Evolutionary conservation across 257 asterid genomes (phyloP).

Genomic region (Nicotiana tomentosiformis): DNA sequence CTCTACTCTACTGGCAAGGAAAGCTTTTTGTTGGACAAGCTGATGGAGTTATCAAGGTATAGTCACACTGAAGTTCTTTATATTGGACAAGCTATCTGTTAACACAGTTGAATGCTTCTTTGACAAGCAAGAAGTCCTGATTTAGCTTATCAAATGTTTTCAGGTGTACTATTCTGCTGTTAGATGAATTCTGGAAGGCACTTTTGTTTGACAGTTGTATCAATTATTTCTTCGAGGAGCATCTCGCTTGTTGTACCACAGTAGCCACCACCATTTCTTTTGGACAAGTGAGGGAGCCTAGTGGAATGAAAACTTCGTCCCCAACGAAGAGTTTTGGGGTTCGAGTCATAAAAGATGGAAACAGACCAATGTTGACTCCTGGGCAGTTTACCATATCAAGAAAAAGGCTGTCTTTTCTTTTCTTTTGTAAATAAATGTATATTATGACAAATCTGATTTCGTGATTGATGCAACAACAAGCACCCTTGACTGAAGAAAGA

Average conservation of each 20-base stretch:
- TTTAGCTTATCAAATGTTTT: neutral
- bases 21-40: conserved; percentile 75
- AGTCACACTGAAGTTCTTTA: neutral
- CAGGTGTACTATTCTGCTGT: conserved; percentile 26
- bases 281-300: neutral
- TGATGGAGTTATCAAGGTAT: conserved; percentile 57
- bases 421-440: neutral
- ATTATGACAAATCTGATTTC: neutral
- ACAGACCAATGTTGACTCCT: neutral
- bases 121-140: neutral
- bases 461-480: neutral
- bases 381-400: neutral
- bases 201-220: neutral
- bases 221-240: neutral
- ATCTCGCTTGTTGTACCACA: neutral
- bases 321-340: neutral
- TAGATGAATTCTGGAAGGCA: conserved; percentile 5
- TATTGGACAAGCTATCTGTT: neutral
- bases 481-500: neutral
- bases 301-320: neutral
- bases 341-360: neutral
- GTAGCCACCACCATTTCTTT: neutral
- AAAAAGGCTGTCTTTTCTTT: neutral
- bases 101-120: neutral
- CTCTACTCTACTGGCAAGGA: conserved; percentile 56